These are phyloP conservation scores for Gossypium davidsonii DNA, from an alignment of 441 rosid species.

Conservation along the genomic window DNA sequence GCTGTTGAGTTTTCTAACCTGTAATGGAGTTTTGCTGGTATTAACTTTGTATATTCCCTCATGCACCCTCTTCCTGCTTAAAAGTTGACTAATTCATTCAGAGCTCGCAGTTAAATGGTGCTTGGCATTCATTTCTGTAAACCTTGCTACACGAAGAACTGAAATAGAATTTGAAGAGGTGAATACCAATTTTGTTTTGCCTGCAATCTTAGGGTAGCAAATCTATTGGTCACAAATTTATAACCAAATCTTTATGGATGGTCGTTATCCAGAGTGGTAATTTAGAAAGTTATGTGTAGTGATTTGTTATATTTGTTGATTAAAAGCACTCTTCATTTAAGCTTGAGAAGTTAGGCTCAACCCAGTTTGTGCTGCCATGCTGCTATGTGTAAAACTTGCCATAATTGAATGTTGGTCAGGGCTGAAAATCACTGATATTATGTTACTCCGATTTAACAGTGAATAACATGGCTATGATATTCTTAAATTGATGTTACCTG, in stretches of 20 bases:
- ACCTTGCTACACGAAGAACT: background rate
- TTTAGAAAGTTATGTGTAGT: background rate
- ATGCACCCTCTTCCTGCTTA: background rate
- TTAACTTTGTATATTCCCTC: background rate
- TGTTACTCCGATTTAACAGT: background rate
- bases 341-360: background rate
- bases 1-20: background rate
- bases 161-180: background rate
- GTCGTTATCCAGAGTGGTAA: background rate
- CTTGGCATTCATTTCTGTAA: background rate
- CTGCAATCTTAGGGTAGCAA: background rate
- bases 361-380: background rate
- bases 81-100: background rate
- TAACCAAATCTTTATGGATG: background rate
- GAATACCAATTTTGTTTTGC: background rate
- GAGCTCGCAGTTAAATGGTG: background rate
- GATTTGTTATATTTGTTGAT: background rate
- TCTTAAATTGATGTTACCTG: too few relatives aligned
- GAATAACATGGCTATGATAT: too few relatives aligned
- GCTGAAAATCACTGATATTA: background rate
- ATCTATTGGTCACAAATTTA: background rate
- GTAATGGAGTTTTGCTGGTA: background rate
- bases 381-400: background rate
- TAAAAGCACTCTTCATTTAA: background rate
- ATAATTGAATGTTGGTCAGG: background rate